Base-by-base conservation (phyloP, 805 yeast genomes). In the Kuraishia molischiana region DNA sequence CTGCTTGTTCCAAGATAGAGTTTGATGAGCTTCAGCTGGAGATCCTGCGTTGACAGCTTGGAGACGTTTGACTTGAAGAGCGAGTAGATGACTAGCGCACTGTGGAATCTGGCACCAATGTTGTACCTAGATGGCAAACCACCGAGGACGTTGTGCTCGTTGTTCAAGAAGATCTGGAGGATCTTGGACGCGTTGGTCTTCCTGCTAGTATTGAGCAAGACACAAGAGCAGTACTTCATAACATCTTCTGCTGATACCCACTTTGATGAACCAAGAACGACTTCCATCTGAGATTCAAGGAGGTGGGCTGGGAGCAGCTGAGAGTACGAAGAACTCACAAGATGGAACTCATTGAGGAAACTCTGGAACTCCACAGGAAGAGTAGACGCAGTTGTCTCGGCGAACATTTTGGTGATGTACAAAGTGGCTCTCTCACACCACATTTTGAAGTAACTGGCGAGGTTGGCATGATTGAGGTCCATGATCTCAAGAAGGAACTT, bases 281-380 rank as follows among this genome's bases (percentile, higher is more conserved):
- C 84, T 51, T 83, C 87, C 22, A 81, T 50, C 42, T 82, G 85
- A 0, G 90, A 62, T 44, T 79, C 76, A 11, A 80, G 41, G 38
- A 77, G 26, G 11, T 22, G 26, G 13, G 31, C 31, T 11, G 13
- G 31, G 6, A 28, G 17, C 17, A 11, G 13, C 17, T 28, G 17
- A 9, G 13, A 14, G 17, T 9, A 28, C 30, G 20, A 17, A 18
- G 29, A 15, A 29, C n/a, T 14, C 29, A 34, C 19, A 6, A 5
- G 47, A 29, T 1, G 43, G 40, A 1, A 61, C 35, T 3, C 77
- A 52, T 0, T 40, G 39, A 72, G 57, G 10, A 59, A 49, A 2
- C 28, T 13, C 21, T 59, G 24, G 39, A 68, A 65, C 0, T 40
- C 31, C 4, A 48, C 19, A 42, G 70, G 65, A 0, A 44, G 41